A percentile compares a stretch with the other conserved stretches of the same genome.
These are phyloP conservation scores for Lasiosphaeriaceae sp. DNA, from an alignment of 495 filamentous ascomycete genomes.

Conservation along the genomic window DNA sequence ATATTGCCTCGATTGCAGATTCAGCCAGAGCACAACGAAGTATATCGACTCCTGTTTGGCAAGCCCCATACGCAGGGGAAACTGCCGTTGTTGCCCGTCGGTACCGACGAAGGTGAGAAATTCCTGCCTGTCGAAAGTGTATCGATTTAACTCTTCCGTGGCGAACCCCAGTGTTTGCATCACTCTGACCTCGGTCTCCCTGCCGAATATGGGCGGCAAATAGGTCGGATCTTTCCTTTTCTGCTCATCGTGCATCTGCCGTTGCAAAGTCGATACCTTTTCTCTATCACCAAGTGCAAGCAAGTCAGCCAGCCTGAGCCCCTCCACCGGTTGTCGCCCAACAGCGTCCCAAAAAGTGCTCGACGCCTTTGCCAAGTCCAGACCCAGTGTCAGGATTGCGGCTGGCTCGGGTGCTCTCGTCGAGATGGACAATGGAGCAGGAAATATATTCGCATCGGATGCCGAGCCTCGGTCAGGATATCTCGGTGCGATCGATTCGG, in stretches of 20 bases:
- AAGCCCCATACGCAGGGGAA: slow-evolving; percentile 44
- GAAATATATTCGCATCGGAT: slow-evolving; percentile 45
- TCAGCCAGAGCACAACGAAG: slow-evolving; percentile 47
- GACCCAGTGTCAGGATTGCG: slow-evolving; percentile 52
- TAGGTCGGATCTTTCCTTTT: slow-evolving; percentile 49
- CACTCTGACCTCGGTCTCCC: slow-evolving; percentile 43
- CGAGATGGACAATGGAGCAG: slow-evolving; percentile 42
- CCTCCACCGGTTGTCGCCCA: slow-evolving; percentile 36
- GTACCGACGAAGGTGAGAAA: slow-evolving; percentile 44
- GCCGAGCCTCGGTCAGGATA: slow-evolving; percentile 42
- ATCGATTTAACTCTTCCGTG: slow-evolving; percentile 42
- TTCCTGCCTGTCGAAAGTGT: slow-evolving; percentile 44
- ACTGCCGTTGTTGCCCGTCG: slow-evolving; percentile 41
- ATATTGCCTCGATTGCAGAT: slow-evolving; percentile 27
- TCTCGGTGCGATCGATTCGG: slow-evolving; percentile 41
- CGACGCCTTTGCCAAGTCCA: slow-evolving; percentile 54
- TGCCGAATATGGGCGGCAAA: slow-evolving; percentile 51
- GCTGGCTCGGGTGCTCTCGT: slow-evolving; percentile 38
- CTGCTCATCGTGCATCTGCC: slow-evolving; percentile 46
- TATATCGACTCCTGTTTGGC: slow-evolving; percentile 51
- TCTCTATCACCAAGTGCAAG: slow-evolving; percentile 46
- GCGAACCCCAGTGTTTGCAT: slow-evolving; percentile 47
- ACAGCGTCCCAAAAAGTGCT: slow-evolving; percentile 48
- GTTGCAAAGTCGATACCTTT: slow-evolving; percentile 44
- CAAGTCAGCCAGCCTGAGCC: slow-evolving; percentile 46